A percentile compares a stretch with the other conserved stretches of the same genome.
phyloP scores from a whole-genome alignment of 257 asterid species.

The Eustoma russellianum region DNA sequence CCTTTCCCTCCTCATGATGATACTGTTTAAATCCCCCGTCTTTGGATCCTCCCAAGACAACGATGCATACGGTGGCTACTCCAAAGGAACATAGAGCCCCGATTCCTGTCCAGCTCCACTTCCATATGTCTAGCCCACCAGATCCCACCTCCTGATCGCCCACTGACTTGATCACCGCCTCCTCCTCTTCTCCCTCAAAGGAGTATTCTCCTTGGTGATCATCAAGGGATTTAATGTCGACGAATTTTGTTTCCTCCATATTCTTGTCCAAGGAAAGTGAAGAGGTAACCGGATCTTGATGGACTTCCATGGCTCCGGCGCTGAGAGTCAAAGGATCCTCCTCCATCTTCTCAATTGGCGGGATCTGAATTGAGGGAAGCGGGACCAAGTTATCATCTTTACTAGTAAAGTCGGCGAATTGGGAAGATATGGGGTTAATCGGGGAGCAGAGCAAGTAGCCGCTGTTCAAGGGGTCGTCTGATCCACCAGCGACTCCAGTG shows the following conservation, averaged over 20 bases:
- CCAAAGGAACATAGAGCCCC: slow-evolving; percentile 77
- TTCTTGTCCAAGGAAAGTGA: slow-evolving; percentile 70
- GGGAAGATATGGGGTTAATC: slow-evolving; percentile 18
- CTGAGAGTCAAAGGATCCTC: background rate
- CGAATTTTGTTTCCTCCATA: slow-evolving; percentile 51
- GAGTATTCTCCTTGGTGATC: background rate
- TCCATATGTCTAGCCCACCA: slow-evolving; percentile 38
- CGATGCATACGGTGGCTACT: slow-evolving; percentile 51
- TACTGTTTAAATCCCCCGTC: no score
- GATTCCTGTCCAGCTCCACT: slow-evolving; percentile 54
- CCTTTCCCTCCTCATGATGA: slow-evolving; percentile 34
- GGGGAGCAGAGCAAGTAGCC: slow-evolving; percentile 39
- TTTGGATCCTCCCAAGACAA: slow-evolving; percentile 22
- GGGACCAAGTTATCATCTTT: no score
- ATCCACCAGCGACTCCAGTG: slow-evolving; percentile 15
- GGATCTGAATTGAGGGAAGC: no score
- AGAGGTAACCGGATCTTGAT: slow-evolving; percentile 36
- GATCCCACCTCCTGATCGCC: slow-evolving; percentile 9
- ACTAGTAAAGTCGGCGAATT: slow-evolving; percentile 23
- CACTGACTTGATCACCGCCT: background rate
- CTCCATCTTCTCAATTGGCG: slow-evolving; percentile 5
- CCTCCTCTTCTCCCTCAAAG: slow-evolving; percentile 26
- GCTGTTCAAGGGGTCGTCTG: slow-evolving; percentile 1
- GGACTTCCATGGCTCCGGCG: slow-evolving; percentile 6
- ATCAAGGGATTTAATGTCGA: slow-evolving; percentile 70